Percentiles rank a stretch among this genome's conserved stretches.
Evolutionary conservation across 73 alveolate genomes (phyloP).

Genomic region (Durusdinium trenchii): DNA sequence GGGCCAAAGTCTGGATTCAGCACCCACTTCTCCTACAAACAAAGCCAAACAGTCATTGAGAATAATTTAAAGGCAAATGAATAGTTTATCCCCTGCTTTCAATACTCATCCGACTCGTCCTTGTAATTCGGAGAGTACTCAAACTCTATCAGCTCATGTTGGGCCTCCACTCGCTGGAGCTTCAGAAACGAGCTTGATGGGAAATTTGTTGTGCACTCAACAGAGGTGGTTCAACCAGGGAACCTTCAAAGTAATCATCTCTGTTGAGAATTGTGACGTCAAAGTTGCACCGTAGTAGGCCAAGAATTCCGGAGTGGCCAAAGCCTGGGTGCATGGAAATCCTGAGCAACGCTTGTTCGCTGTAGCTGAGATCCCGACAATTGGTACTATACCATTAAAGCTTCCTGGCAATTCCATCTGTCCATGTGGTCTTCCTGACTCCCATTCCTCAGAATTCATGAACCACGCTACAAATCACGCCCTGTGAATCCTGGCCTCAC

Average conservation of each 20-base stretch:
- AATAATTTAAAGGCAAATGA: too few relatives aligned
- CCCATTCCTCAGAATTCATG: slow-evolving; percentile 56
- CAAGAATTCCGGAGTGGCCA: slow-evolving; percentile 65
- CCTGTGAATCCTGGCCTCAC: background rate
- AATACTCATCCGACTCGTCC: background rate
- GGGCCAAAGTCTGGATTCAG: slow-evolving; percentile 58
- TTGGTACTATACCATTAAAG: slow-evolving; percentile 76
- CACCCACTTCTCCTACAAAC: slow-evolving; percentile 63
- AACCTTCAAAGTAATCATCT: slow-evolving; percentile 33
- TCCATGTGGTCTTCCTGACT: slow-evolving; percentile 38
- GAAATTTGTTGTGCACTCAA: background rate
- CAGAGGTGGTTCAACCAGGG: too few relatives aligned
- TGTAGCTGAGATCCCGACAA: slow-evolving; percentile 31
- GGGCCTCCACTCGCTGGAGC: background rate
- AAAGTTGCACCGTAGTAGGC: slow-evolving; percentile 63
- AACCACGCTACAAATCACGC: too few relatives aligned
- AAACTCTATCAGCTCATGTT: slow-evolving; percentile 38
- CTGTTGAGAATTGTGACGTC: slow-evolving; percentile 44
- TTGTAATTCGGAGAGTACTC: background rate
- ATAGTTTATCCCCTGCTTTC: too few relatives aligned
- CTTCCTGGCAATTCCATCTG: slow-evolving; percentile 46
- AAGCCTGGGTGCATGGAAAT: background rate
- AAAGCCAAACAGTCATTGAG: background rate
- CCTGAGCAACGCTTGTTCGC: background rate
- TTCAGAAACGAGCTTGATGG: background rate